Evolutionary conservation across 768 basidiomycete species (phyloP), one percentile per base, ranked within the genome.

Genomic region (Boletus eberwhitei): DNA sequence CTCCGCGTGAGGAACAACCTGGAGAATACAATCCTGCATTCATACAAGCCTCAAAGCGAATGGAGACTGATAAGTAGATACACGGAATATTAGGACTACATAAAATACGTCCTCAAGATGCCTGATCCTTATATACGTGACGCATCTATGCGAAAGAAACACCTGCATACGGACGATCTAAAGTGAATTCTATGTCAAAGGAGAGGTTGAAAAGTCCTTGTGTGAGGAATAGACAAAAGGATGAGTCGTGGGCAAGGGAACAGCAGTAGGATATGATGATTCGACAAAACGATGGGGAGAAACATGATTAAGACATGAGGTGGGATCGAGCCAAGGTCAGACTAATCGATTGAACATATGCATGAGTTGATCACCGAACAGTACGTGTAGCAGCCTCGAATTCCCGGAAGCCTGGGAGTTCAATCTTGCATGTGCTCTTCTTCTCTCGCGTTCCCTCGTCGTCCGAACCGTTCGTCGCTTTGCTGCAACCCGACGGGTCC

Each of bases 351-450:
- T n/a, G 46, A 44, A 54, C 46, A 36, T 38, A 47, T 50, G 38
- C 50, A 51, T 54, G 50, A 32, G 32, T 36, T 11, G 48, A 44
- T 70, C 48, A 71, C 42, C 64, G 61, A 34, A 48, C 8, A 35
- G 44, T 35, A 7, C 64, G 60, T 36, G 67, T 58, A 41, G 82
- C 84, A 52, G 83, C 83, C 63, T 84, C 83, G 56, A 86, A 82
- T 72, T 81, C 77, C 60, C 79, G 81, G 67, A 86, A 86, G 13
- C 81, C 77, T 2, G 85, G 85, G 56, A 86, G 67, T 69, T 80
- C 84, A 19, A 85, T 74, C 58, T 73, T 69, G 58, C 49, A 56
- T 39, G 52, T 49, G 24, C n/a, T n/a, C n/a, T 53, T 57, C 48
- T 53, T 62, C 59, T 61, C 59, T 43, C 53, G 56, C 29, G 57